These are phyloP conservation scores for Chenopodium formosanum DNA, from an alignment of 148 eudicot species.

Conservation along the genomic window DNA sequence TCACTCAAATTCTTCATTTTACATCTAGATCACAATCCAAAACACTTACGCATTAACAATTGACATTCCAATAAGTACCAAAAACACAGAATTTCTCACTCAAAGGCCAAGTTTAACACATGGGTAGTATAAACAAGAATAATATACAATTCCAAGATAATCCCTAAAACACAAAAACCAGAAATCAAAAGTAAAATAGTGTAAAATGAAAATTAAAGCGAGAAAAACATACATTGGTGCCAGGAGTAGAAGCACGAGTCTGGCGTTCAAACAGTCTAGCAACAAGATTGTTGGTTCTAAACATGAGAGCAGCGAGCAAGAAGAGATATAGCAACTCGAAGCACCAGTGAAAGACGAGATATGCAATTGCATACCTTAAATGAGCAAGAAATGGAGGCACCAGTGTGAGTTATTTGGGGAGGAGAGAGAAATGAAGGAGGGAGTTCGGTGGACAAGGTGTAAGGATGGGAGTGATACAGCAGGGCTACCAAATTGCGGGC, in stretches of 20 bases:
- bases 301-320: conserved; percentile 46
- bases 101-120: no score
- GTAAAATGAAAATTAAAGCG: not conserved
- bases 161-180: not conserved
- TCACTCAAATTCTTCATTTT: not conserved
- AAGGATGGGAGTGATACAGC: no score
- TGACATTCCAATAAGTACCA: not conserved
- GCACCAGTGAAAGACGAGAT: not conserved
- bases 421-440: no score
- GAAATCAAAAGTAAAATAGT: not conserved
- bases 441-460: no score
- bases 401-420: no score
- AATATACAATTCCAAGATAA: not conserved
- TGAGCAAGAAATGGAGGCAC: not conserved
- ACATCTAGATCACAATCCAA: no score
- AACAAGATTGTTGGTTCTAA: conserved; percentile 70
- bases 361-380: not conserved
- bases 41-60: not conserved
- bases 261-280: conserved; percentile 92
- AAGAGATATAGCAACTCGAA: not conserved
- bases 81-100: no score
- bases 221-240: conserved; percentile 54
- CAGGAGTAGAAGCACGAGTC: conserved; percentile 73
- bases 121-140: no score
- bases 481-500: no score